A percentile compares a stretch with the other conserved stretches of the same genome.
These are phyloP conservation scores for Crithidia thermophila DNA, from an alignment of 208 protist genomes.

Conservation along the genomic window DNA sequence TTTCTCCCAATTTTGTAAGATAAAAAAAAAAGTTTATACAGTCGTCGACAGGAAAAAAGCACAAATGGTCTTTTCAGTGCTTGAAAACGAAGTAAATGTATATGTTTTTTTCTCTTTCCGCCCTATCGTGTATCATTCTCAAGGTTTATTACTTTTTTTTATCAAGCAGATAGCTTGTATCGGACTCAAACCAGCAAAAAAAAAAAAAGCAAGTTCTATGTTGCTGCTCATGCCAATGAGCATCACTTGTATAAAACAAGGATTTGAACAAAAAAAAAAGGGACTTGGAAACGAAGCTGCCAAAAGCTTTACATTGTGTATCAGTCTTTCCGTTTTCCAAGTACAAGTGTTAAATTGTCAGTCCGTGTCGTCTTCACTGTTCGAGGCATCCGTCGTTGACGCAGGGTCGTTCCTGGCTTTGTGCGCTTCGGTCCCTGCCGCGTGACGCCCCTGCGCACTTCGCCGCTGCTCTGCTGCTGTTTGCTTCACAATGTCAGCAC, in stretches of 20 bases:
- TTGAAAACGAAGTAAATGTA: too few species aligned
- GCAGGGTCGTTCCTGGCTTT: background rate
- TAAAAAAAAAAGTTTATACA: too few species aligned
- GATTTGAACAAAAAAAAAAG: constrained; percentile 2
- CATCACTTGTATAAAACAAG: background rate
- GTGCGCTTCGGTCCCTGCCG: background rate
- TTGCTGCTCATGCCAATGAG: constrained; percentile 3
- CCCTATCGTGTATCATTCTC: too few species aligned
- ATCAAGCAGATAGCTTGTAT: background rate
- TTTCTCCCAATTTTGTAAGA: too few species aligned
- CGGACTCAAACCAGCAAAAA: background rate
- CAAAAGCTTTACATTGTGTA: background rate
- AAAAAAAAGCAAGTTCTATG: background rate
- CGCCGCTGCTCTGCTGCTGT: constrained; percentile 30
- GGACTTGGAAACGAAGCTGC: background rate
- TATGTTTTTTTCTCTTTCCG: too few species aligned
- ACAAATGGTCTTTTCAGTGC: too few species aligned
- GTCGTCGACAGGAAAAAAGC: too few species aligned
- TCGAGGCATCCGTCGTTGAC: background rate
- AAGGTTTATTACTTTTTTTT: too few species aligned
- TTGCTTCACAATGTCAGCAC: constrained; percentile 64
- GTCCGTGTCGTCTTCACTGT: constrained; percentile 2
- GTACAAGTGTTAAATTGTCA: background rate
- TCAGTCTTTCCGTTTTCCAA: background rate
- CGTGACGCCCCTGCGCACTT: background rate